A percentile compares a stretch with the other conserved stretches of the same genome.
phyloP scores from a whole-genome alignment of 75 land plant genomes.

The Cryptomeria japonica region DNA sequence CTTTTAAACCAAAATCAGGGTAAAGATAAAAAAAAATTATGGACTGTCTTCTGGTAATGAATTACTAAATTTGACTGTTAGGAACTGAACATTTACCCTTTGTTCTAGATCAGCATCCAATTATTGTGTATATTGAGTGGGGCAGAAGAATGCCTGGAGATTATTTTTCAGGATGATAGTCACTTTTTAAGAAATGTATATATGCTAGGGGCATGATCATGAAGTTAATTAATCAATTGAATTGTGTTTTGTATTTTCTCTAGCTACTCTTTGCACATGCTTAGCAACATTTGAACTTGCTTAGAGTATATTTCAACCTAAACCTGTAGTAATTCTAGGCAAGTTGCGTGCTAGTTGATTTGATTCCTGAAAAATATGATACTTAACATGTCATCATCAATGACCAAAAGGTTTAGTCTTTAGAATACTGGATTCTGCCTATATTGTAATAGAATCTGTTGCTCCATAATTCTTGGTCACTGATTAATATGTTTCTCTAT shows the following conservation, averaged over 20 bases:
- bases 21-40: background rate
- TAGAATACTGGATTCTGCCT: background rate
- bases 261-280: background rate
- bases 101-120: background rate
- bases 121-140: background rate
- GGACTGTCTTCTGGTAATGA: background rate
- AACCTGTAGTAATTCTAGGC: background rate
- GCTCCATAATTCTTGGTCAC: background rate
- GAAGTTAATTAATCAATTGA: background rate
- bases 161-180: background rate
- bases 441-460: background rate
- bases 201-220: background rate
- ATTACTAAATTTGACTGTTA: background rate
- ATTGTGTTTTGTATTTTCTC: background rate
- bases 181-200: too few relatives aligned
- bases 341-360: background rate
- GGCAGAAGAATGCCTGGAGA: background rate
- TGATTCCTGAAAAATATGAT: background rate
- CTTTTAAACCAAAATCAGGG: background rate
- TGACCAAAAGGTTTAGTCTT: background rate
- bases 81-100: background rate
- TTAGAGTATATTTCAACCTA: background rate
- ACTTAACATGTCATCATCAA: background rate
- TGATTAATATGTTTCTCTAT: background rate
- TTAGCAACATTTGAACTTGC: background rate